phyloP scores from a whole-genome alignment of 495 filamentous ascomycete species.

The Aspergillus cavernicola region DNA sequence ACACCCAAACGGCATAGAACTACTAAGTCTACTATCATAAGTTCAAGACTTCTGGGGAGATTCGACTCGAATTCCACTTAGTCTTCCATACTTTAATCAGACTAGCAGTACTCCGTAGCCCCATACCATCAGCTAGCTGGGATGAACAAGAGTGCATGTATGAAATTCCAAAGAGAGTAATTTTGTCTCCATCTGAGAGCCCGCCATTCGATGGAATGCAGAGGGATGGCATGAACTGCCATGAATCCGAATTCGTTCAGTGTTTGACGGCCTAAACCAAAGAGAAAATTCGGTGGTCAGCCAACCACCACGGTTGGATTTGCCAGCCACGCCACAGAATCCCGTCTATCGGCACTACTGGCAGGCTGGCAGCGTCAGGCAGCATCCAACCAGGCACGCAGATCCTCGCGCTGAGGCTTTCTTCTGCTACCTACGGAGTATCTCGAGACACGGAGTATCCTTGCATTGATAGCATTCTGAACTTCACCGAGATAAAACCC shows the following conservation, averaged over 20 bases:
- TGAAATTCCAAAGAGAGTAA: slow-evolving; percentile 9
- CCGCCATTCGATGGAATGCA: slow-evolving; percentile 6
- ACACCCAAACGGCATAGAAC: too few relatives aligned
- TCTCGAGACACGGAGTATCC: too few relatives aligned
- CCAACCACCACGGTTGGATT: slow-evolving; percentile 22
- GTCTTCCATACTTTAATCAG: background rate
- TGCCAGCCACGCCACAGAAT: slow-evolving; percentile 20
- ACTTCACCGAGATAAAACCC: too few relatives aligned
- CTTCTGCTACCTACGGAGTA: too few relatives aligned
- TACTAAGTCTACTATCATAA: too few relatives aligned
- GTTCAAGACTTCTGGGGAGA: background rate
- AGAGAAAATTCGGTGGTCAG: slow-evolving; percentile 13
- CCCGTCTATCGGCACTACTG: too few relatives aligned
- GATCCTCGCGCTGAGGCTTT: background rate
- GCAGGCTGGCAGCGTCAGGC: background rate
- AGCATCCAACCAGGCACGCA: background rate
- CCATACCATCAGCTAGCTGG: too few relatives aligned
- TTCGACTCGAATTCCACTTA: background rate
- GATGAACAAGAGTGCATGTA: background rate
- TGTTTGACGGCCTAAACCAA: slow-evolving; percentile 10
- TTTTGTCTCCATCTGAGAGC: slow-evolving; percentile 5
- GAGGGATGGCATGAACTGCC: slow-evolving; percentile 6
- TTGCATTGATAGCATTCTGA: too few relatives aligned
- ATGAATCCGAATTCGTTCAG: slow-evolving; percentile 6
- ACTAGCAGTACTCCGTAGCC: slow-evolving; percentile 1